Evolutionary conservation across 805 yeast genomes (phyloP).

Genomic region (Candida ipomoeae): DNA sequence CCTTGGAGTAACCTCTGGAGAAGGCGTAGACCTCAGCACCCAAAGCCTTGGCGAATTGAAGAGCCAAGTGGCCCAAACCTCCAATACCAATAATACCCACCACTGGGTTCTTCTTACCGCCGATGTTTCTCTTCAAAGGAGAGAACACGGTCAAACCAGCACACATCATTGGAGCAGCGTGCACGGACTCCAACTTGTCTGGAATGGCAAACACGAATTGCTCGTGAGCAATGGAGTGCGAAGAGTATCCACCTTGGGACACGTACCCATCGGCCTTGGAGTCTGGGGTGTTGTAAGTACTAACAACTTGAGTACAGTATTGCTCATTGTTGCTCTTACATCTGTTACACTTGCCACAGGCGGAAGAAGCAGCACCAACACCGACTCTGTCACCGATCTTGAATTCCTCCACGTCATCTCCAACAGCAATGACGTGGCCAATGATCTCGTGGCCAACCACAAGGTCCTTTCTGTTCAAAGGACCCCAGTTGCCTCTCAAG

Average conservation of each 20-base stretch:
- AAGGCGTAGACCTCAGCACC: conserved; percentile 59
- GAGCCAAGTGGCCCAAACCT: conserved; percentile 55
- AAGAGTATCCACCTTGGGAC: conserved; percentile 68
- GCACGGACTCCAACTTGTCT: conserved; percentile 42
- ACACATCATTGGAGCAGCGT: conserved; percentile 71
- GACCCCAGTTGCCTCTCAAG: conserved; percentile 16
- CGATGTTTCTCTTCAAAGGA: conserved; percentile 52
- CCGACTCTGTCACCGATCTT: conserved; percentile 21
- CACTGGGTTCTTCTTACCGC: conserved; percentile 19
- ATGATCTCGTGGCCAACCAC: conserved; percentile 69
- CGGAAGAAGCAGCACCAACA: conserved; percentile 17
- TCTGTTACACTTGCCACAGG: conserved; percentile 45
- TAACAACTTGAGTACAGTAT: conserved; percentile 42
- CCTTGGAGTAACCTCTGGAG: conserved; percentile 48
- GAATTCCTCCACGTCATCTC: conserved; percentile 13
- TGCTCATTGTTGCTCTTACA: conserved; percentile 39
- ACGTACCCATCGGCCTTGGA: conserved; percentile 42
- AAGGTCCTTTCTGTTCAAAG: conserved; percentile 21
- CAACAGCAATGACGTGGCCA: conserved; percentile 43
- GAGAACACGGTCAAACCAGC: conserved; percentile 74
- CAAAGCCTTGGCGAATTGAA: conserved; percentile 53
- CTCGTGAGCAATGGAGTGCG: conserved; percentile 61
- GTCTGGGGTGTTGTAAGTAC: conserved; percentile 50
- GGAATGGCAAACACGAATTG: conserved; percentile 64
- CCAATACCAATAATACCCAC: conserved; percentile 62